These are phyloP conservation scores for Albizia julibrissin DNA, from an alignment of 306 rosid genomes.

Conservation along the genomic window DNA sequence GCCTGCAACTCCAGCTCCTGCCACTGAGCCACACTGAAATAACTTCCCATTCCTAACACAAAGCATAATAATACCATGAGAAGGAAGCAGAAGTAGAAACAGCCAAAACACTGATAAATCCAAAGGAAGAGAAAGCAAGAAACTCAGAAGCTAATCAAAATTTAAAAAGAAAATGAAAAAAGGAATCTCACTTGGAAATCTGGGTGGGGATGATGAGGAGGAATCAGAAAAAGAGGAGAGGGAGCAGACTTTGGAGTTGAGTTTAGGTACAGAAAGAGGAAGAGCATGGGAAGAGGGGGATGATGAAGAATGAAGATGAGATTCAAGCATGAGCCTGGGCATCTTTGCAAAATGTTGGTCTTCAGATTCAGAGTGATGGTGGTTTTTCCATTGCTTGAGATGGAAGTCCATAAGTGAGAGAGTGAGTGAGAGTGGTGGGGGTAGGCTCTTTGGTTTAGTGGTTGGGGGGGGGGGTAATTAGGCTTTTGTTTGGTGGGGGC, in stretches of 20 bases:
- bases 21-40: conserved; percentile 85
- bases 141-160: conserved; percentile 27
- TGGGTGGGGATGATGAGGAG: conserved; percentile 45
- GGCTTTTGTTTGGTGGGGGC: conserved; percentile 26
- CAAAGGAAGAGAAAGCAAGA: conserved; percentile 18
- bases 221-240: conserved; percentile 67
- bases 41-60: conserved; percentile 71
- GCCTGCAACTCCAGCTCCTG: conserved; percentile 98
- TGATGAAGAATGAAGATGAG: conserved; percentile 49
- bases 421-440: conserved; percentile 10
- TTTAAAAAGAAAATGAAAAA: background rate
- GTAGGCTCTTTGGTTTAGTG: conserved; percentile 22
- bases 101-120: conserved; percentile 10
- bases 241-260: conserved; percentile 52
- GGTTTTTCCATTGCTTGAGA: conserved; percentile 88
- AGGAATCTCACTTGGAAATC: conserved; percentile 64
- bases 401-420: conserved; percentile 81
- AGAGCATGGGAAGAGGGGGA: conserved; percentile 56
- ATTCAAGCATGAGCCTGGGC: conserved; percentile 67
- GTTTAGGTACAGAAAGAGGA: conserved; percentile 73
- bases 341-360: conserved; percentile 74
- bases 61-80: background rate
- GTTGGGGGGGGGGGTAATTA: conserved; percentile 17
- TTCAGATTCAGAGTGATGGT: conserved; percentile 93
- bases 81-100: background rate